phyloP scores from a whole-genome alignment of 2,329 filamentous ascomycete species.

The Apiospora kogelbergensis region DNA sequence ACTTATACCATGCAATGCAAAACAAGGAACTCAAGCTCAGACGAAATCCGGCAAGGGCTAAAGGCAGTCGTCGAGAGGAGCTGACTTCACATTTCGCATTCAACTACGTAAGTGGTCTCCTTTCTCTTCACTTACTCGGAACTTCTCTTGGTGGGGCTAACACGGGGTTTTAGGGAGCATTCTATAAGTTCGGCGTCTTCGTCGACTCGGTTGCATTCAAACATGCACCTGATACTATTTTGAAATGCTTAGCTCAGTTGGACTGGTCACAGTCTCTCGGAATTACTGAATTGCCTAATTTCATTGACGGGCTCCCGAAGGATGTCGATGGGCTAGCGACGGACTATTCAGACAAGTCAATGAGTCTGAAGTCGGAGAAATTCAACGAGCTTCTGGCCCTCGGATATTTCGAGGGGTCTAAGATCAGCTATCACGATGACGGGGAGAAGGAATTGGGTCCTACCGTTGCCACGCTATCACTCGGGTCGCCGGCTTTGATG shows the following conservation, averaged over 20 bases:
- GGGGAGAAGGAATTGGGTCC: slow-evolving; percentile 63
- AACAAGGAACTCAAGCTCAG: slow-evolving; percentile 43
- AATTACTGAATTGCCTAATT: slow-evolving; percentile 29
- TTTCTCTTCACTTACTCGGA: neutral
- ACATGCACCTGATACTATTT: slow-evolving; percentile 47
- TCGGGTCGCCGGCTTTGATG: slow-evolving; percentile 61
- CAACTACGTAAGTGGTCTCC: slow-evolving; percentile 46
- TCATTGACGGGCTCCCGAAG: slow-evolving; percentile 11
- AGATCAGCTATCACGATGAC: slow-evolving; percentile 65
- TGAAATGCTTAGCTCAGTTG: slow-evolving; percentile 50
- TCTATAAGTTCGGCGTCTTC: slow-evolving; percentile 65
- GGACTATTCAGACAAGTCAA: slow-evolving; percentile 14
- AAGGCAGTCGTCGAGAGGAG: slow-evolving; percentile 38
- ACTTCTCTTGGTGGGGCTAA: slow-evolving; percentile 16
- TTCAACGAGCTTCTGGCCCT: slow-evolving; percentile 67
- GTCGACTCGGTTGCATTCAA: slow-evolving; percentile 51
- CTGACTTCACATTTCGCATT: slow-evolving; percentile 52
- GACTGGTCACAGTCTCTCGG: slow-evolving; percentile 53
- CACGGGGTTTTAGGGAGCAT: slow-evolving; percentile 50
- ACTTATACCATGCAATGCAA: slow-evolving; percentile 57
- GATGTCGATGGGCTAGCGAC: slow-evolving; percentile 6
- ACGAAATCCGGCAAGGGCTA: slow-evolving; percentile 37
- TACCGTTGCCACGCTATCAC: slow-evolving; percentile 60
- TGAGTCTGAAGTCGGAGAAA: slow-evolving; percentile 32
- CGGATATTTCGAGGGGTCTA: slow-evolving; percentile 60